Evolutionary conservation across 2,329 filamentous ascomycete species (phyloP).

Genomic region (Dichotomopilus funicola): DNA sequence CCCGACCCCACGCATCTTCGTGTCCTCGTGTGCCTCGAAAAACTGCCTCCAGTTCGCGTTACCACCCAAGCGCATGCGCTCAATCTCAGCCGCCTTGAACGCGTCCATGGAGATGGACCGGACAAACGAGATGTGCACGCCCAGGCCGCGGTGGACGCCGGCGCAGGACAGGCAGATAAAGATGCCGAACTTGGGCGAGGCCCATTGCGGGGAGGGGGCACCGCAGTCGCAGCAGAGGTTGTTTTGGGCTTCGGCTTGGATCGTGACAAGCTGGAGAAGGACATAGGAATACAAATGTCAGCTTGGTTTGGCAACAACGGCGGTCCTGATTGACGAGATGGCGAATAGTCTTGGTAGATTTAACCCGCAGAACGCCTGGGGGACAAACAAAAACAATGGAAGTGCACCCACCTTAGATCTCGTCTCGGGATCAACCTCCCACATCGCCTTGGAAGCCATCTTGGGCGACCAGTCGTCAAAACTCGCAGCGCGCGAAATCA

Average conservation of each 20-base stretch:
- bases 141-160: conserved; percentile 86
- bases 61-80: conserved; percentile 86
- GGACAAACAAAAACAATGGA: conserved; percentile 1
- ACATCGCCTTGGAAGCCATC: conserved; percentile 74
- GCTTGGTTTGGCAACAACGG: neutral
- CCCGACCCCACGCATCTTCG: conserved; percentile 57
- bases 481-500: neutral
- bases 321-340: neutral
- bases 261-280: conserved; percentile 65
- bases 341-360: no score
- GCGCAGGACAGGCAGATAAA: conserved; percentile 98
- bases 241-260: conserved; percentile 87
- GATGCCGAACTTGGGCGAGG: conserved; percentile 91
- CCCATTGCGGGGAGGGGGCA: conserved; percentile 96
- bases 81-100: conserved; percentile 88
- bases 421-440: conserved; percentile 98
- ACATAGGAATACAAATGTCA: neutral
- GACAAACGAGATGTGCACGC: conserved; percentile 97
- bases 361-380: neutral
- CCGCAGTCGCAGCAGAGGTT: conserved; percentile 90
- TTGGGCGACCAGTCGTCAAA: conserved; percentile 18
- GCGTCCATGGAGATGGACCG: conserved; percentile 98
- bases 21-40: conserved; percentile 68
- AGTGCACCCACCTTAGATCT: conserved; percentile 66
- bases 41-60: conserved; percentile 84